phyloP scores from a whole-genome alignment of 257 asterid species.

The Fraxinus anomala region DNA sequence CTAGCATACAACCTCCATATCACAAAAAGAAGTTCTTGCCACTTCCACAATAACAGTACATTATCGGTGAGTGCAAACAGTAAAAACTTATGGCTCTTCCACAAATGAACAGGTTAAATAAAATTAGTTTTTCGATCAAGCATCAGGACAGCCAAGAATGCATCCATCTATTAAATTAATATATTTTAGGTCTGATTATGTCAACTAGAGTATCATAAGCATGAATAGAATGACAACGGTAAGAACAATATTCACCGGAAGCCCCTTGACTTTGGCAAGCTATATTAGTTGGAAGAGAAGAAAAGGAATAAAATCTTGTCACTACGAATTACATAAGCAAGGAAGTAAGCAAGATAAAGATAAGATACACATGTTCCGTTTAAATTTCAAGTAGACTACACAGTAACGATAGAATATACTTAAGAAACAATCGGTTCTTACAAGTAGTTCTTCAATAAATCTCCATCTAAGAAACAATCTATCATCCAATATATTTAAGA shows the following conservation, averaged over 20 bases:
- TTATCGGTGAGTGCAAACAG: not conserved
- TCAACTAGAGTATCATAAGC: not conserved
- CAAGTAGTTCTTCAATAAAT: not conserved
- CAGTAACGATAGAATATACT: not conserved
- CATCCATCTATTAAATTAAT: conserved; percentile 4
- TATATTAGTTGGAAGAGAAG: not conserved
- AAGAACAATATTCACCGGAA: conserved; percentile 3
- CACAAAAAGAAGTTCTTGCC: not conserved
- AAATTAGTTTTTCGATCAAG: not conserved
- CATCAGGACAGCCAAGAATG: not conserved
- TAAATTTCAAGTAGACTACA: not conserved
- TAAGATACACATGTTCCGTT: not conserved
- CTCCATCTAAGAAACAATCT: not conserved
- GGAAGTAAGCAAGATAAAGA: not conserved
- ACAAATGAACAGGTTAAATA: not conserved
- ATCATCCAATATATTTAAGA: not conserved
- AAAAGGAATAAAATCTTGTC: not conserved
- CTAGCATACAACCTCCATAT: not conserved
- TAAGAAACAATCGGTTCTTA: not conserved
- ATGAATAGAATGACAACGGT: not conserved
- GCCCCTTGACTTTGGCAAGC: not conserved
- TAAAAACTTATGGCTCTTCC: not conserved
- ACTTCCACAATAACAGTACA: not conserved
- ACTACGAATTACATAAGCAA: not conserved
- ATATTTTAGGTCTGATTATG: not conserved